These are phyloP conservation scores for Nymphaea colorata DNA, from an alignment of 164 flowering plant species.

Conservation along the genomic window DNA sequence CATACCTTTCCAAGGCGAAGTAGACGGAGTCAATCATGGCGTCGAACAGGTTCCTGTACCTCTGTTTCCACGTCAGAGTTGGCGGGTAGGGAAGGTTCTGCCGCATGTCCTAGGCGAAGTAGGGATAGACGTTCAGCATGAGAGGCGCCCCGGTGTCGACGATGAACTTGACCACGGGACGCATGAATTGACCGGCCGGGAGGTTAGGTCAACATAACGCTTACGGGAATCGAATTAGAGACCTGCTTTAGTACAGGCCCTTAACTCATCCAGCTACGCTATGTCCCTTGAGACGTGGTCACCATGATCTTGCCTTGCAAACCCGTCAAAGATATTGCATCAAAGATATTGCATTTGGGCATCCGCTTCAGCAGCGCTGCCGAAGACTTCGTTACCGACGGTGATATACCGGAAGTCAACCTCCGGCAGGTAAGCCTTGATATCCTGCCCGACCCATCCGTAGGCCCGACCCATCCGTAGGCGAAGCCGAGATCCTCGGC, in stretches of 20 bases:
- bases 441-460: constrained; percentile 26
- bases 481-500: constrained; percentile 21
- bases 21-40: constrained; percentile 4
- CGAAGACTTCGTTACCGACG: constrained; percentile 39
- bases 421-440: constrained; percentile 11
- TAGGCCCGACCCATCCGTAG: constrained; percentile 30
- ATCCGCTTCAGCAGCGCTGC: constrained; percentile 3
- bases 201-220: too few species aligned
- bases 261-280: too few species aligned
- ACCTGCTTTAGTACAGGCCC: too few species aligned
- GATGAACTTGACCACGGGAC: neutral
- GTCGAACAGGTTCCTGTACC: constrained; percentile 6
- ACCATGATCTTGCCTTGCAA: constrained; percentile 7
- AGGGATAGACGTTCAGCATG: constrained; percentile 10
- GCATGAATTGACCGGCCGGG: too few species aligned
- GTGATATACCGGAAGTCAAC: constrained; percentile 29
- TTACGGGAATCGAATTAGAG: too few species aligned
- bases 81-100: constrained; percentile 1
- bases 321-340: constrained; percentile 3
- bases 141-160: constrained; percentile 1
- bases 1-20: constrained; percentile 5
- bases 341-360: constrained; percentile 11
- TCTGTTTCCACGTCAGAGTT: neutral
- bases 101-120: constrained; percentile 3
- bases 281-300: too few species aligned